Base-by-base conservation (phyloP, 2,329 filamentous ascomycete genomes). In the Myriosclerotinia scirpicola region DNA sequence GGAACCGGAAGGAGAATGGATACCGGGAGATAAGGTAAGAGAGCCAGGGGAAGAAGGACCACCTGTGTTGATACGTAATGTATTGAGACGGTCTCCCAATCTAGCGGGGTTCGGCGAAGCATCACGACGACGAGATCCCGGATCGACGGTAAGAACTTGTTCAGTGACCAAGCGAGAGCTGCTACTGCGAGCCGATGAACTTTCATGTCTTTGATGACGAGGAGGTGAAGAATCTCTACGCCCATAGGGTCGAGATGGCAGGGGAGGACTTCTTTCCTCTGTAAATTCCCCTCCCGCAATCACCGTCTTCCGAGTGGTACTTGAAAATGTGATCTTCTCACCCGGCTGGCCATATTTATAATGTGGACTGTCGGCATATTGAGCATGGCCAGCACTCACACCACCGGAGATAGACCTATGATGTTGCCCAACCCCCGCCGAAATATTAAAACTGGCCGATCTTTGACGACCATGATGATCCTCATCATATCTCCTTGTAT, bases 341-440 rank as follows among this genome's bases (percentile, higher is more conserved):
- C 76, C 76, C 0, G 77, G 69, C 58, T 76, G 76, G 48, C 77
- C 77, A 64, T 82, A 79, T 55, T 81, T 78, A 73, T 76, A 75
- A 54, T 73, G 69, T 56, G 71, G 70, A 0, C 76, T 72, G 30
- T 78, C 74, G 1, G 74, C 73, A 61, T 78, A 77, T 26, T 65
- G 54, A 5, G 70, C 73, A 68, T 73, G 73, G 36, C 55, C 68
- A 15, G 73, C 40, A 38, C 68, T 70, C 30, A 75, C 66, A 4
- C 68, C 71, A 22, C 66, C 75, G 15, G 71, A 71, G 40, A 76
- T 64, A 40, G 63, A 71, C 5, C 66, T 58, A 63, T 72, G 69
- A 62, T 62, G 64, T 40, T 46, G 62, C 3, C 64, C 64, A 1
- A 60, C 11, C 0, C 71, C 73, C 5, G 71, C 69, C 8, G 68